A percentile compares a stretch with the other conserved stretches of the same genome.
These are phyloP conservation scores for Trichothecium roseum DNA, from an alignment of 2,329 filamentous ascomycete species.

Conservation along the genomic window DNA sequence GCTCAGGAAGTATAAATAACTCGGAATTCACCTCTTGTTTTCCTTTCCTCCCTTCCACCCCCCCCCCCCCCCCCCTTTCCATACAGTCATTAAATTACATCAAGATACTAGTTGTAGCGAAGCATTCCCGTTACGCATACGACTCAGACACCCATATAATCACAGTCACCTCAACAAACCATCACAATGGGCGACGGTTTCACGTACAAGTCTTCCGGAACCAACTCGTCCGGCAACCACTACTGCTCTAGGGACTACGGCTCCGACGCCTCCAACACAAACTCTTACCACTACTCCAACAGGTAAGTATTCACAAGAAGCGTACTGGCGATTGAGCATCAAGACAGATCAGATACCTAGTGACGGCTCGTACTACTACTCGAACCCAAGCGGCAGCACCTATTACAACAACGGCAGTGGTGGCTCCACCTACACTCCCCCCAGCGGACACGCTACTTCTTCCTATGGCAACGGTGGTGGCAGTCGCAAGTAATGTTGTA, in stretches of 20 bases:
- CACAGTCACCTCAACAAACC: background rate
- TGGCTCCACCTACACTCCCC: slow-evolving; percentile 47
- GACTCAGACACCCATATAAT: too few species aligned
- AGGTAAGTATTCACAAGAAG: slow-evolving; percentile 33
- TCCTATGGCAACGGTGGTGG: slow-evolving; percentile 6
- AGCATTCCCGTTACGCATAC: too few species aligned
- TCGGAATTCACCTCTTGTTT: too few species aligned
- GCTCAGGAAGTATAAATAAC: too few species aligned
- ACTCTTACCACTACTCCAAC: slow-evolving; percentile 61
- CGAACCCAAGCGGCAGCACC: slow-evolving; percentile 56
- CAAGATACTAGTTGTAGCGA: too few species aligned
- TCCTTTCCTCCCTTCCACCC: too few species aligned
- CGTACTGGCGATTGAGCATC: background rate
- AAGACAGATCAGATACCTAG: slow-evolving; percentile 16
- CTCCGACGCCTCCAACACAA: slow-evolving; percentile 40
- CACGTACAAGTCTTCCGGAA: slow-evolving; percentile 41
- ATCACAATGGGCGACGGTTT: slow-evolving; percentile 16
- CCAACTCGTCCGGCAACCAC: slow-evolving; percentile 58
- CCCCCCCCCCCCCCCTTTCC: too few species aligned
- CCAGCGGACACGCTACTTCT: slow-evolving; percentile 24
- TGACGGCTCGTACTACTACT: slow-evolving; percentile 64
- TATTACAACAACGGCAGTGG: slow-evolving; percentile 57
- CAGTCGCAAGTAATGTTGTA: too few species aligned
- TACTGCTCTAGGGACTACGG: slow-evolving; percentile 58
- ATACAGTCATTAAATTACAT: too few species aligned